Evolutionary conservation across 2,329 filamentous ascomycete genomes (phyloP).

Genomic region (Ophiostoma angusticollis): DNA sequence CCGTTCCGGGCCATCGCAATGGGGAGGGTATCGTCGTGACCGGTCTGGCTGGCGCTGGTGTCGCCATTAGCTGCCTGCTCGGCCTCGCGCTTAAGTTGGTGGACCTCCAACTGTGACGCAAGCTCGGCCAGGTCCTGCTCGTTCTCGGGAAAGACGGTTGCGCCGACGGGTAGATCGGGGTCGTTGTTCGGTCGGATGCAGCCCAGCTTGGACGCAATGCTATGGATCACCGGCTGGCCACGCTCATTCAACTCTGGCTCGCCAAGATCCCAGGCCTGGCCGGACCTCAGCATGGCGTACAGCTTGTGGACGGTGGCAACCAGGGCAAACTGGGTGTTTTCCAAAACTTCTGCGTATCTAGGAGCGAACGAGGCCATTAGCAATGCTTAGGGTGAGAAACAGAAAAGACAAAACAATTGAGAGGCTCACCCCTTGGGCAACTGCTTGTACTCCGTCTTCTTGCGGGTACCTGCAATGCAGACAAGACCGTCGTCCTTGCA

Average conservation of each 20-base stretch:
- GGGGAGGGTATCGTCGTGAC: slow-evolving; percentile 6
- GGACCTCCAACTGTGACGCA: slow-evolving; percentile 39
- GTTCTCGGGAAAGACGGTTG: slow-evolving; percentile 48
- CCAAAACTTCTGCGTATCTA: slow-evolving; percentile 51
- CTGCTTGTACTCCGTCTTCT: slow-evolving; percentile 59
- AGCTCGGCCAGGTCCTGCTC: slow-evolving; percentile 44
- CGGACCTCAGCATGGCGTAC: slow-evolving; percentile 48
- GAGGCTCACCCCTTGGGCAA: slow-evolving; percentile 43
- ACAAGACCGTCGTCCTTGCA: slow-evolving; percentile 54
- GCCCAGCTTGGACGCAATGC: slow-evolving; percentile 50
- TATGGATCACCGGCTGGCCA: slow-evolving; percentile 50
- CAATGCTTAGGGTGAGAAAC: too few species aligned
- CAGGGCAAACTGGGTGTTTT: slow-evolving; percentile 52
- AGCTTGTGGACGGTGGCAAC: slow-evolving; percentile 54
- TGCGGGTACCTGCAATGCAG: slow-evolving; percentile 49
- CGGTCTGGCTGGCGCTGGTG: neutral
- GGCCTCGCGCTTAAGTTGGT: slow-evolving; percentile 29
- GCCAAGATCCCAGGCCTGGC: slow-evolving; percentile 47
- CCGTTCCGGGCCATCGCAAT: slow-evolving; percentile 13
- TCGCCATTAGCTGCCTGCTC: slow-evolving; percentile 14
- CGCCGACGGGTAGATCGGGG: slow-evolving; percentile 39
- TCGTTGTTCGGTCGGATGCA: slow-evolving; percentile 52
- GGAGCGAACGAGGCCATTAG: too few species aligned
- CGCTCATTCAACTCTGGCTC: slow-evolving; percentile 51
- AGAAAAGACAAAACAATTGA: neutral